A percentile compares a stretch with the other conserved stretches of the same genome.
Evolutionary conservation across 306 rosid species (phyloP).

Genomic region (Vigna nakashimae): DNA sequence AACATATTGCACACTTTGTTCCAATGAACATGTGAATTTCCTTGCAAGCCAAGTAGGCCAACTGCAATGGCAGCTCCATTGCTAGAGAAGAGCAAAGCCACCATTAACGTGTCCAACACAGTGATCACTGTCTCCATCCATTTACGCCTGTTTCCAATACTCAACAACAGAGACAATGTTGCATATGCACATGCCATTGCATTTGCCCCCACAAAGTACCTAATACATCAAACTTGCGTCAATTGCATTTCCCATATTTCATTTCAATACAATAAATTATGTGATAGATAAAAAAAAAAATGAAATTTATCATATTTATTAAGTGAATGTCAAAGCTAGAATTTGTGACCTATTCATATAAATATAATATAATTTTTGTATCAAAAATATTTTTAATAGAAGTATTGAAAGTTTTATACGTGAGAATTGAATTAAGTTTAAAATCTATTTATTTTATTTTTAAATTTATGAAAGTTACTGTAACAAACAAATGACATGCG

Average conservation of each 20-base stretch:
- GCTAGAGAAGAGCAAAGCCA: conserved; percentile 70
- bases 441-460: too few species aligned
- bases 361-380: too few species aligned
- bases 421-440: too few species aligned
- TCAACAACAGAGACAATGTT: conserved; percentile 49
- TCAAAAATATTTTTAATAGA: too few species aligned
- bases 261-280: background rate
- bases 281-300: too few species aligned
- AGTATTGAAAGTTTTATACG: too few species aligned
- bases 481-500: too few species aligned
- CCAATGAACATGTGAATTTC: conserved; percentile 81
- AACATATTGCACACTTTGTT: conserved; percentile 68
- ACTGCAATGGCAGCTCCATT: conserved; percentile 68
- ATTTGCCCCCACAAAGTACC: conserved; percentile 73
- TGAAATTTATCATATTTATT: too few species aligned
- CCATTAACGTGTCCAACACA: conserved; percentile 58
- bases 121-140: conserved; percentile 30
- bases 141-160: conserved; percentile 42
- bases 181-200: conserved; percentile 66
- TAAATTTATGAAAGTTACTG: too few species aligned
- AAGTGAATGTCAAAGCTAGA: too few species aligned
- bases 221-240: background rate
- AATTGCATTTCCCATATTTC: background rate
- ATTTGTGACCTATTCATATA: too few species aligned
- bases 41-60: conserved; percentile 63